These are phyloP conservation scores for Chrysophaeum taylorii DNA, from an alignment of 352 stramenopile species.

Conservation along the genomic window DNA sequence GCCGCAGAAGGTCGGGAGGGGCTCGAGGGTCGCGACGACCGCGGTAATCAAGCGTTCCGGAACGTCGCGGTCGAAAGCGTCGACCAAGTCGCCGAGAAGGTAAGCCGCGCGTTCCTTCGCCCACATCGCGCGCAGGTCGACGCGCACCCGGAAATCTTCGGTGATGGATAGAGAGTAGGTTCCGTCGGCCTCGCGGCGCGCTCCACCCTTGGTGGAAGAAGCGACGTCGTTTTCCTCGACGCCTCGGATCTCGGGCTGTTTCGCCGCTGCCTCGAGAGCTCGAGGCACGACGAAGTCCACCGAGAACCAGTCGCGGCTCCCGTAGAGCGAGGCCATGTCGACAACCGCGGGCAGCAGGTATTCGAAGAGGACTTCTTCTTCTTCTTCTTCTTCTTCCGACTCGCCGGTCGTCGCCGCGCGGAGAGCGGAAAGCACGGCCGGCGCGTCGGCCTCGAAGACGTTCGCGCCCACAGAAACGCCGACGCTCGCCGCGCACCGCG, in stretches of 20 bases:
- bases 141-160: background rate
- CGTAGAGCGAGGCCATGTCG: too few species aligned
- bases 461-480: background rate
- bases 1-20: background rate
- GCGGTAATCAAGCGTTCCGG: background rate
- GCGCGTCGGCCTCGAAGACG: background rate
- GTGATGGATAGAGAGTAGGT: background rate
- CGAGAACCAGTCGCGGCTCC: too few species aligned
- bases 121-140: background rate
- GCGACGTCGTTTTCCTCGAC: too few species aligned
- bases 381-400: too few species aligned
- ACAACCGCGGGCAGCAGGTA: too few species aligned
- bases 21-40: background rate
- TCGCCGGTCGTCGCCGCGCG: too few species aligned
- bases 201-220: too few species aligned
- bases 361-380: too few species aligned
- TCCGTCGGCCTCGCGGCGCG: background rate
- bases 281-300: too few species aligned
- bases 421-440: background rate
- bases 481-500: background rate
- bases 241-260: too few species aligned
- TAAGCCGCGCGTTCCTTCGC: background rate
- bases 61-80: background rate
- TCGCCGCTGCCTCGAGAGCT: too few species aligned
- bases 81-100: background rate